Conservation (phyloP, 495 filamentous ascomycete species). For the Penicillium ochrochloron region DNA sequence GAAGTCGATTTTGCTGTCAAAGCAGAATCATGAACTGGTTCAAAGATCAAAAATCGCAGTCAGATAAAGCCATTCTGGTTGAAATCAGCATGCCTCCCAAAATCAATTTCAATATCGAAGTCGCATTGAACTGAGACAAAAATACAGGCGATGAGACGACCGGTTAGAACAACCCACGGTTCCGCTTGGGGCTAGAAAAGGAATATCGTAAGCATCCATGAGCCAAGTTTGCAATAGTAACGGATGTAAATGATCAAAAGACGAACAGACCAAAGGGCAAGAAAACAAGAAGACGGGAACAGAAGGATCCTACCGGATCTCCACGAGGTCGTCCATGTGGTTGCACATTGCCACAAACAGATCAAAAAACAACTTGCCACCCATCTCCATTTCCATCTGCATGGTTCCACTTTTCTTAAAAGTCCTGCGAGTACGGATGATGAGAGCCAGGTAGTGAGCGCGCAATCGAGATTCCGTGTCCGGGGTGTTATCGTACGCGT, state of each 20-base stretch:
- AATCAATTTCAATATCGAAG: conserved; percentile 33
- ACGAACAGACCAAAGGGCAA: neutral
- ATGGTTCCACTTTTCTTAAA: conserved; percentile 97
- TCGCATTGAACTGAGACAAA: conserved; percentile 33
- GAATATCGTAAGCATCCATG: conserved; percentile 25
- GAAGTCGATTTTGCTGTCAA: conserved; percentile 35
- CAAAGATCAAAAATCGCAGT: conserved; percentile 23
- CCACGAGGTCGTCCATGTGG: conserved; percentile 88
- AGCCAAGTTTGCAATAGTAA: conserved; percentile 1
- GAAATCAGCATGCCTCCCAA: conserved; percentile 26
- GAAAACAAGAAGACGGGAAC: neutral
- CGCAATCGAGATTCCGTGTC: conserved; percentile 87
- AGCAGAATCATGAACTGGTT: conserved; percentile 28
- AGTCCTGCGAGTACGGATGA: conserved; percentile 89
- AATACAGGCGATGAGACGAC: conserved; percentile 24
- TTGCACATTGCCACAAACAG: conserved; percentile 97
- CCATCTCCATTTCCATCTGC: conserved; percentile 96
- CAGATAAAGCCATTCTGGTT: conserved; percentile 43
- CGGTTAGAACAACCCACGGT: conserved; percentile 46
- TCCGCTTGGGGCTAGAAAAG: conserved; percentile 41
- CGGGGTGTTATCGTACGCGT: conserved; percentile 91
- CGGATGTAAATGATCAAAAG: conserved; percentile 12
- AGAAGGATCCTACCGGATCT: conserved; percentile 46
- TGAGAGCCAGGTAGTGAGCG: conserved; percentile 91
- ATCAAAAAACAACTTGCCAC: conserved; percentile 92